These are phyloP conservation scores for Abelmoschus esculentus DNA, from an alignment of 345 rosid genomes.

Conservation along the genomic window DNA sequence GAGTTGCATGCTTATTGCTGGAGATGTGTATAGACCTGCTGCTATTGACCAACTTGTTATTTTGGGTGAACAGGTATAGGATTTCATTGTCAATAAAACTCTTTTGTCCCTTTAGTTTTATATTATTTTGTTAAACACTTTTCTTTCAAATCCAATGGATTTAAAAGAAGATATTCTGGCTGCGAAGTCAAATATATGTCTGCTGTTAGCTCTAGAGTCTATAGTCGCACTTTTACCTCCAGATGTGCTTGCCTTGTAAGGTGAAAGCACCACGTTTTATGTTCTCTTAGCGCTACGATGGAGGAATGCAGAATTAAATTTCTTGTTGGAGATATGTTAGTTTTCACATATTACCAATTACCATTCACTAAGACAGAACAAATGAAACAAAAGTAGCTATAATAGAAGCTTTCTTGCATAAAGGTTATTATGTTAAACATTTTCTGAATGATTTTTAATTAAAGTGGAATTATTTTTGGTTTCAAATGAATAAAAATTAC, in stretches of 20 bases:
- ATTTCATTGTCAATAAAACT: slow-evolving; percentile 14
- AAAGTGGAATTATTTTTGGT: neutral
- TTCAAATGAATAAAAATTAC: neutral
- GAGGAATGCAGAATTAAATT: neutral
- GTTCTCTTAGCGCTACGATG: neutral
- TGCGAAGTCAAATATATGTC: neutral
- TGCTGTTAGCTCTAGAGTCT: neutral
- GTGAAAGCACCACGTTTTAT: neutral
- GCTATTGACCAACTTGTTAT: slow-evolving; percentile 93
- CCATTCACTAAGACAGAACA: neutral
- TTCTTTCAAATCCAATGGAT: neutral
- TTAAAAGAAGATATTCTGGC: neutral
- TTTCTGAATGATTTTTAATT: neutral
- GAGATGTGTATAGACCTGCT: slow-evolving; percentile 98
- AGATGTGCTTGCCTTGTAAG: neutral
- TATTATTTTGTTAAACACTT: neutral
- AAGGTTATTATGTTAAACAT: neutral
- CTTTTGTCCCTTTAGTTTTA: neutral
- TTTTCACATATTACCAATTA: neutral
- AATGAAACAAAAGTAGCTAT: neutral
- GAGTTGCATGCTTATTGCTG: slow-evolving; percentile 92
- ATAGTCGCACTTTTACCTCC: neutral
- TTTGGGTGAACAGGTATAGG: slow-evolving; percentile 80
- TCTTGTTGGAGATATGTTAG: neutral
- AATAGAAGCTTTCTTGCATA: neutral